Percentiles rank a stretch among this genome's conserved stretches.
phyloP scores from a whole-genome alignment of 2,329 filamentous ascomycete genomes.

The Fusarium papillatum region DNA sequence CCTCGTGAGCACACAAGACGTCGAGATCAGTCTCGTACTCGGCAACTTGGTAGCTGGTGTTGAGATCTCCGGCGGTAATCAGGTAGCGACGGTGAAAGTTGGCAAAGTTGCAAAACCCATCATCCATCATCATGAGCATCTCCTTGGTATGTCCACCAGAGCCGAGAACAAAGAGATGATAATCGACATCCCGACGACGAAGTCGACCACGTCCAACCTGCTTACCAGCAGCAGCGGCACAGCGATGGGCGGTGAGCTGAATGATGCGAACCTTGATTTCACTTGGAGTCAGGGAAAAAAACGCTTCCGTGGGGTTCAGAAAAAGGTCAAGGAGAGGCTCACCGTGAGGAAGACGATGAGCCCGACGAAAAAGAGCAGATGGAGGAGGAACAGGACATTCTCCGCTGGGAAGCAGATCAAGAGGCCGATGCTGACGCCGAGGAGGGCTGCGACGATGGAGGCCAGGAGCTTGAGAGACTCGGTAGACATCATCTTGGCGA shows the following conservation, averaged over 20 bases:
- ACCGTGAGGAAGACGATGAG: conserved; percentile 49
- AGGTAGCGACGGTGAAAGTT: conserved; percentile 84
- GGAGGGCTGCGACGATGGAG: neutral
- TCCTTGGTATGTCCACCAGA: conserved; percentile 96
- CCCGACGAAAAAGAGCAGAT: conserved; percentile 34
- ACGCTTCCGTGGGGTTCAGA: neutral
- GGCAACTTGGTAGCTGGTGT: conserved; percentile 78
- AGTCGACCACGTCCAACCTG: neutral
- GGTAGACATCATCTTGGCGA: conserved; percentile 6
- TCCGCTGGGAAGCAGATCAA: conserved; percentile 11
- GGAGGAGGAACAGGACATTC: conserved; percentile 24
- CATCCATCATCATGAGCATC: conserved; percentile 87
- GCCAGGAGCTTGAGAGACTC: conserved; percentile 8
- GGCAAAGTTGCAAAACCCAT: conserved; percentile 64
- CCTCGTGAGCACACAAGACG: conserved; percentile 31
- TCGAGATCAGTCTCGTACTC: conserved; percentile 55
- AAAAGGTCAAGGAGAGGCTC: conserved; percentile 1
- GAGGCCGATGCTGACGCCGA: conserved; percentile 4
- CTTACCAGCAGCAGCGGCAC: conserved; percentile 31
- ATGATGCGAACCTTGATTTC: conserved; percentile 46
- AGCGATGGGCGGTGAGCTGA: conserved; percentile 42
- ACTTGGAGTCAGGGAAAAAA: conserved; percentile 10
- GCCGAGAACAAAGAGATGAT: conserved; percentile 87
- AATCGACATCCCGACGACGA: conserved; percentile 46
- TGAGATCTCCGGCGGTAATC: conserved; percentile 79